A percentile compares a stretch with the other conserved stretches of the same genome.
These are phyloP conservation scores for Blastocystis sp. DNA, from an alignment of 352 stramenopile genomes.

Conservation along the genomic window DNA sequence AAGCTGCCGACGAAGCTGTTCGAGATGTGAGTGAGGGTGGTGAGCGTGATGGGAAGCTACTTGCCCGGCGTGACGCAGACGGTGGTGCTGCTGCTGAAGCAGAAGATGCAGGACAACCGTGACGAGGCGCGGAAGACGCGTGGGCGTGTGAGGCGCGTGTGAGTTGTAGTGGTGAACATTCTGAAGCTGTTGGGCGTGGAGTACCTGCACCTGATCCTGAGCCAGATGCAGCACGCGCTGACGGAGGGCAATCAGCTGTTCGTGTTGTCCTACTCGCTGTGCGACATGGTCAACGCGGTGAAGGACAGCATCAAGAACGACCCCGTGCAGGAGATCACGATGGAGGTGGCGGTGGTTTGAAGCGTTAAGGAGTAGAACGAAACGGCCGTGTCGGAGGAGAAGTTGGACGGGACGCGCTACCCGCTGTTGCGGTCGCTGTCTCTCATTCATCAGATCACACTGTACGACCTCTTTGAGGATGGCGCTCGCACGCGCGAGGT, in stretches of 20 bases:
- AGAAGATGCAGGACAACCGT: slow-evolving; percentile 47
- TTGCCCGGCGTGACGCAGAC: slow-evolving; percentile 38
- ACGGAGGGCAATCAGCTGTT: slow-evolving; percentile 66
- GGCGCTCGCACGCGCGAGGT: slow-evolving; percentile 34
- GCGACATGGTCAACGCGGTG: slow-evolving; percentile 26
- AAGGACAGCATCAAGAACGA: neutral
- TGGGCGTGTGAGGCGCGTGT: neutral
- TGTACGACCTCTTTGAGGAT: slow-evolving; percentile 55
- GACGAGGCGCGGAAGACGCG: slow-evolving; percentile 54
- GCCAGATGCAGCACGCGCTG: slow-evolving; percentile 51
- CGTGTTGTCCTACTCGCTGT: slow-evolving; percentile 65
- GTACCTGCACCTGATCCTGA: slow-evolving; percentile 31
- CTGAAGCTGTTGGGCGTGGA: slow-evolving; percentile 32
- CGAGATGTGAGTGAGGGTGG: neutral
- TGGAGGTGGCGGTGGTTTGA: neutral
- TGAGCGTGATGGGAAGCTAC: slow-evolving; percentile 4
- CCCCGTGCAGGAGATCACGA: neutral
- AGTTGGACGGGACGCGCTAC: neutral
- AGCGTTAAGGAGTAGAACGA: neutral
- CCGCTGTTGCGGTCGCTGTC: slow-evolving; percentile 57
- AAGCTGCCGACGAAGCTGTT: slow-evolving; percentile 27
- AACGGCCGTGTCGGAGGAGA: neutral
- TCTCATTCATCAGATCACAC: slow-evolving; percentile 25
- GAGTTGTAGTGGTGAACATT: slow-evolving; percentile 17
- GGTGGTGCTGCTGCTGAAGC: slow-evolving; percentile 48